Evolutionary conservation across 306 rosid genomes (phyloP), one percentile per base, ranked within the genome.

Genomic region (Cucumis melo): DNA sequence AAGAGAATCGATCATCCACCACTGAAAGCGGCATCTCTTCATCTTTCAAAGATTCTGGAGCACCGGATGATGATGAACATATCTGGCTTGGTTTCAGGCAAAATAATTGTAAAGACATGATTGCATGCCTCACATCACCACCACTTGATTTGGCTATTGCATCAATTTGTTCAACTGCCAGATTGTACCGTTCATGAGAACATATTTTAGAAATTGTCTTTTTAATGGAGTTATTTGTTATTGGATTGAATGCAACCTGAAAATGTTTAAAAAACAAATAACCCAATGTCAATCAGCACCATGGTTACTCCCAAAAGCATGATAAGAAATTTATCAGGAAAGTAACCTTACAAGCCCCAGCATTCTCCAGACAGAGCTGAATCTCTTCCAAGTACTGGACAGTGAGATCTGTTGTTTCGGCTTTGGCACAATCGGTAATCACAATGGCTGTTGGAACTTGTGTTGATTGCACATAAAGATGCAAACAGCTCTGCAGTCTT

Each of bases 301-400:
- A 48, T 50, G 61, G 23, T 67, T 80, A 80, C 38, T 53, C 44
- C 73, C 13, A 74, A 58, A 66, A 59, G 48, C 51, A 68, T 62
- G 78, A 72, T 65, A 83, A 66, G 38, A 67, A 78, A 77, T 41
- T 83, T 75, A 75, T 81, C 77, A 83, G 85, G 85, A 83, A 85
- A 81, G 93, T 91, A 87, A 93, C 98, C 98, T 94, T 94, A 90
- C 93, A 87, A 87, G 98, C 98, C 87, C 98, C 98, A 81, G 89
- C 88, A 74, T 84, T 84, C 84, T 87, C 93, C 29, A 94, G 93
- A 81, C 87, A 87, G 54, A 65, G 84, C 81, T 82, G 86, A 64
- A 94, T 84, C 75, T 91, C 89, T 67, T 90, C 96, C 54, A 84
- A 80, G 81, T 81, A 82, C 59, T 79, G 79, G 10, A 85, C 83